Evolutionary conservation across 2,329 filamentous ascomycete species (phyloP), one percentile per base, ranked within the genome.

Genomic region (Rhytidhysteron rufulum): DNA sequence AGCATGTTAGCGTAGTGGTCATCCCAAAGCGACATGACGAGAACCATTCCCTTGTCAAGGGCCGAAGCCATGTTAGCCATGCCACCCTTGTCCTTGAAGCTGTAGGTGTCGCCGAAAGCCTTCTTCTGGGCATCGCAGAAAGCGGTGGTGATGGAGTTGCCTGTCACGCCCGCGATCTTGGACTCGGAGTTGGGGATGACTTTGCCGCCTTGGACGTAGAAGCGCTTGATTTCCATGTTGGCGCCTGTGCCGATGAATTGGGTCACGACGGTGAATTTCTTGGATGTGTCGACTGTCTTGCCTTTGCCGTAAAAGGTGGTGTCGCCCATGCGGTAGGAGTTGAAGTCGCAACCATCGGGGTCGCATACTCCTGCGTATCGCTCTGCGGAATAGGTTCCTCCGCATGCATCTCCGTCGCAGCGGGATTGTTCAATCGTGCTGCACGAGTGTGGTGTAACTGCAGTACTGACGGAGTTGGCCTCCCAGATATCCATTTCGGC

Each of bases 401-500:
- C 57, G 38, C 57, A 60, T 7, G 9, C n/a, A 34, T 54, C 74
- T 36, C 74, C 79, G 1, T 58, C 53, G 68, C 79, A 82, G 37
- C 72, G 67, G 40, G 58, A 60, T 54, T 75, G 75, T 21, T 66
- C 70, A 33, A 68, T 62, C 40, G 57, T 67, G 33, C 62, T 63
- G 70, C 82, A 85, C 21, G 77, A 70, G 62, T 85, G 81, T 11
- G 82, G 79, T 1, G 81, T 85, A 51, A 71, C 71, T 40, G 80
- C 81, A 9, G 72, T 73, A 10, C 79, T 74, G 50, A 80, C 74
- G 50, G 68, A 72, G 71, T 85, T 84, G 48, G 80, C 79, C 64
- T 85, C 79, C 79, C 79, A 83, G 60, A 81, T 71, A 54, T 84
- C 81, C 75, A 85, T 80, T 62, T 85, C 80, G 35, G 74, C 69